A percentile compares a stretch with the other conserved stretches of the same genome.
phyloP scores from a whole-genome alignment of 2,329 filamentous ascomycete genomes.

The Trichoderma polysporum region DNA sequence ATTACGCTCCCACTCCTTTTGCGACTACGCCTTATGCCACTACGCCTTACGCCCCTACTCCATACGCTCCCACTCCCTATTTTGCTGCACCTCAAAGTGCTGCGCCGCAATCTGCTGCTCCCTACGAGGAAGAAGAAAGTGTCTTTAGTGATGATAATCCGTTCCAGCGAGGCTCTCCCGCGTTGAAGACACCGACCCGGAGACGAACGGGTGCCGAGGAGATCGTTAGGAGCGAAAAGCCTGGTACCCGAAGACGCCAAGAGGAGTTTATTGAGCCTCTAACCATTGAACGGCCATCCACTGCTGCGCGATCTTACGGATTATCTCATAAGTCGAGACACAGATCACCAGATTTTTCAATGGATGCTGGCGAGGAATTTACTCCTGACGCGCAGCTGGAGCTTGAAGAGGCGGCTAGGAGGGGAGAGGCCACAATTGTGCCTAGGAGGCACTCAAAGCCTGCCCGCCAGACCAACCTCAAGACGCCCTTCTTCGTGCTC shows the following conservation, averaged over 20 bases:
- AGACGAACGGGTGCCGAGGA: constrained; percentile 50
- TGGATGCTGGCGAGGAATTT: constrained; percentile 85
- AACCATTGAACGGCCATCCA: constrained; percentile 31
- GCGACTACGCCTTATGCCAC: neutral
- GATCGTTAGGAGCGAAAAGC: constrained; percentile 42
- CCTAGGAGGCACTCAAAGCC: constrained; percentile 42
- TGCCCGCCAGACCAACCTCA: constrained; percentile 48
- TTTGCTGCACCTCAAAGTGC: neutral
- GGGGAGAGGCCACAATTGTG: constrained; percentile 49
- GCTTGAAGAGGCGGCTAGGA: constrained; percentile 64
- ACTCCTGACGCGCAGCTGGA: constrained; percentile 87
- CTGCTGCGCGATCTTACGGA: constrained; percentile 60
- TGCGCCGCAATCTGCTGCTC: neutral
- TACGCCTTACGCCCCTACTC: neutral
- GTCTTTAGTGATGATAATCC: constrained; percentile 89
- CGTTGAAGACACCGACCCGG: constrained; percentile 49
- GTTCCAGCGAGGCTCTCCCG: constrained; percentile 77
- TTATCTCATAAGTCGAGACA: constrained; percentile 45
- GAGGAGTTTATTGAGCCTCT: constrained; percentile 34
- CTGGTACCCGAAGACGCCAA: constrained; percentile 45
- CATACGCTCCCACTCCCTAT: neutral
- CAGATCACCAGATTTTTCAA: constrained; percentile 35
- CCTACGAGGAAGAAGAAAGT: constrained; percentile 48
- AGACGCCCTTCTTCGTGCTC: constrained; percentile 69
- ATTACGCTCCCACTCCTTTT: neutral